Evolutionary conservation across 2,329 filamentous ascomycete genomes (phyloP), one percentile per base, ranked within the genome.

Genomic region (Chalaropsis ovoidea): DNA sequence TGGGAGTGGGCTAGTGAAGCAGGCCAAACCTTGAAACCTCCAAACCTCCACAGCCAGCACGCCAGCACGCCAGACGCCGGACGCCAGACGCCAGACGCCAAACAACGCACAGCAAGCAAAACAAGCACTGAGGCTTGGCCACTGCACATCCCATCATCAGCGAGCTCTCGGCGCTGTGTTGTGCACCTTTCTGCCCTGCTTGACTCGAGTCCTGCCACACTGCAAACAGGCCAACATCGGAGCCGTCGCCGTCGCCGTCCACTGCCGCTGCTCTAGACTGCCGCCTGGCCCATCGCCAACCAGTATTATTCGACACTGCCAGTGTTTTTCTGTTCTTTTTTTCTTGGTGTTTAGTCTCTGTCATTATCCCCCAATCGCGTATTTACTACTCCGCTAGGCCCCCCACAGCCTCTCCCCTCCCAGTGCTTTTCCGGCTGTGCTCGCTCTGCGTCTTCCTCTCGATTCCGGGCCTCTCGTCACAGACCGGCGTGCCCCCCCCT

Each of bases 81-180:
- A 61, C 27, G 54, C 54, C 31, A 39, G 54, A 58, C 54, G 54
- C 24, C 54, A 39, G 54, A 58, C 8, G 31, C 54, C 31, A 58
- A 58, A 58, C 15, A 58, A n/a, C 54, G 24, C 54, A 52, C 42
- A 62, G 42, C 39, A 62, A 62, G 22, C 17, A 62, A 58, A 42
- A 62, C 35, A 62, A 43, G 60, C 22, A 52, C n/a, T 17, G 39
- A 15, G 54, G 27, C 24, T 58, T 58, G 54, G 54, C 17, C 3
- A 39, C 54, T 58, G 54, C 24, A 15, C 15, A 35, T 39, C 31
- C 31, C 54, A 58, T 58, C 8, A 58, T 39, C 54, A 47, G 13
- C 24, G 27, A 58, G 31, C 13, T 35, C 8, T 10, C 15, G 27
- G 31, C 15, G 15, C 8, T 39, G 35, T 39, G 35, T 39, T 31